Percentiles rank a stretch among this genome's conserved stretches.
Conservation (phyloP, 352 stramenopile species). For the Phytopythium sindhum region DNA sequence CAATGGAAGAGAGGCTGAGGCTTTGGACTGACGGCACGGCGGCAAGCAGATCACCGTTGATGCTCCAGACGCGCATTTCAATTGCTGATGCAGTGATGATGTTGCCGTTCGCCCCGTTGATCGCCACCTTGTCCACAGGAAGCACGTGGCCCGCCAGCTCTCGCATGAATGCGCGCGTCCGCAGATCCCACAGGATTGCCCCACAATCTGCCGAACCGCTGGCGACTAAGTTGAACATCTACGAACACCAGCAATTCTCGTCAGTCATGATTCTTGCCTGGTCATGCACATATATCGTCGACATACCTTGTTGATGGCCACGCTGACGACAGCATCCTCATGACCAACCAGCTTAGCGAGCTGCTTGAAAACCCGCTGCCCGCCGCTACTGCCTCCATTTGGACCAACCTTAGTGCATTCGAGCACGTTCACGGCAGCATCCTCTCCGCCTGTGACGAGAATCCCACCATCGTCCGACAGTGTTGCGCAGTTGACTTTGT, state of each 20-base stretch:
- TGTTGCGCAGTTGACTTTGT: constrained; percentile 45
- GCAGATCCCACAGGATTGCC: constrained; percentile 70
- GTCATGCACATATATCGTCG: neutral
- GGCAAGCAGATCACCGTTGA: constrained; percentile 74
- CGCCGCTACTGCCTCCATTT: constrained; percentile 13
- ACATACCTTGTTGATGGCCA: constrained; percentile 67
- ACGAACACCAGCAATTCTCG: neutral
- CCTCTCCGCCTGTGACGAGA: constrained; percentile 60
- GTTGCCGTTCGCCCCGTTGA: constrained; percentile 71
- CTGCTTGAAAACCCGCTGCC: constrained; percentile 65
- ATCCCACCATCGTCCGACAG: constrained; percentile 59
- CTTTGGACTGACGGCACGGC: constrained; percentile 30
- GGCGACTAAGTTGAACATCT: constrained; percentile 67
- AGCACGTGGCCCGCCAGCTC: constrained; percentile 53
- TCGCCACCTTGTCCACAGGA: constrained; percentile 48
- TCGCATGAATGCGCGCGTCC: constrained; percentile 49
- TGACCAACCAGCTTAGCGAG: constrained; percentile 67
- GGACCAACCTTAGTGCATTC: constrained; percentile 45
- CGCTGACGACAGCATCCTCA: constrained; percentile 48
- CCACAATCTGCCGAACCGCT: constrained; percentile 54
- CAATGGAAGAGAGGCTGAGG: constrained; percentile 50
- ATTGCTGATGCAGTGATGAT: constrained; percentile 43
- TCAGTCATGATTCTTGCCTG: neutral
- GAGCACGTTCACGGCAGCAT: constrained; percentile 71
- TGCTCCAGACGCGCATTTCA: constrained; percentile 70